Conservation (phyloP, 805 yeast genomes). For the Candida parachauliodes region DNA sequence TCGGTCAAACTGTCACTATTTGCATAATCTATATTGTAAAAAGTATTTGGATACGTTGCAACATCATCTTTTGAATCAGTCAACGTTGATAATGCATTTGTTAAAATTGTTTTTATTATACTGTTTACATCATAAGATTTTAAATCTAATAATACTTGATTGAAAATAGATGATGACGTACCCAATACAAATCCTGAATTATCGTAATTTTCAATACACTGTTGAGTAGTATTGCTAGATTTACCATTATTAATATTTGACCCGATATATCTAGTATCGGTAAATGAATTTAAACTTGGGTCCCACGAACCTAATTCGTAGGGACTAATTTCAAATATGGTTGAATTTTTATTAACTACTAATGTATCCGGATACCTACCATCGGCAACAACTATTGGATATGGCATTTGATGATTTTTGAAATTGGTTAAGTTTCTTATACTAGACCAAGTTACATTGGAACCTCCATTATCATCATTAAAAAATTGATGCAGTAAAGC, state of each 20-base stretch:
- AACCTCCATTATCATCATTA: slow-evolving; percentile 25
- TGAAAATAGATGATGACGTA: slow-evolving; percentile 72
- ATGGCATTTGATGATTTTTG: slow-evolving; percentile 32
- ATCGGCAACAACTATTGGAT: slow-evolving; percentile 37
- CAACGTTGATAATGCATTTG: slow-evolving; percentile 26
- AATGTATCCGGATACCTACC: slow-evolving; percentile 34
- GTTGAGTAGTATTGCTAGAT: too few relatives aligned
- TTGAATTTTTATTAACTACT: slow-evolving; percentile 31
- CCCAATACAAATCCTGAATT: slow-evolving; percentile 39
- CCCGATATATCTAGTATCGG: slow-evolving; percentile 36
- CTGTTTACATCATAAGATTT: slow-evolving; percentile 35
- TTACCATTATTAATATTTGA: slow-evolving; percentile 30
- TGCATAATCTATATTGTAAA: slow-evolving; percentile 36
- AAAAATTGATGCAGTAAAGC: slow-evolving; percentile 40
- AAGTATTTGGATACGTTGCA: slow-evolving; percentile 59
- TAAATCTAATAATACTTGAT: slow-evolving; percentile 56
- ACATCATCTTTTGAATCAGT: slow-evolving; percentile 54
- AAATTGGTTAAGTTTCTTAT: slow-evolving; percentile 24
- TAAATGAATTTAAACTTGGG: slow-evolving; percentile 43
- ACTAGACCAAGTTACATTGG: slow-evolving; percentile 27
- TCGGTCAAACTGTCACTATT: slow-evolving; percentile 15
- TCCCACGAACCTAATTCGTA: slow-evolving; percentile 82
- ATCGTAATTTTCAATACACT: slow-evolving; percentile 36
- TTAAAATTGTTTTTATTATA: slow-evolving; percentile 19
- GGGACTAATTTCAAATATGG: slow-evolving; percentile 37